Evolutionary conservation across 2,329 filamentous ascomycete species (phyloP).

Genomic region (Thelonectria rubi): DNA sequence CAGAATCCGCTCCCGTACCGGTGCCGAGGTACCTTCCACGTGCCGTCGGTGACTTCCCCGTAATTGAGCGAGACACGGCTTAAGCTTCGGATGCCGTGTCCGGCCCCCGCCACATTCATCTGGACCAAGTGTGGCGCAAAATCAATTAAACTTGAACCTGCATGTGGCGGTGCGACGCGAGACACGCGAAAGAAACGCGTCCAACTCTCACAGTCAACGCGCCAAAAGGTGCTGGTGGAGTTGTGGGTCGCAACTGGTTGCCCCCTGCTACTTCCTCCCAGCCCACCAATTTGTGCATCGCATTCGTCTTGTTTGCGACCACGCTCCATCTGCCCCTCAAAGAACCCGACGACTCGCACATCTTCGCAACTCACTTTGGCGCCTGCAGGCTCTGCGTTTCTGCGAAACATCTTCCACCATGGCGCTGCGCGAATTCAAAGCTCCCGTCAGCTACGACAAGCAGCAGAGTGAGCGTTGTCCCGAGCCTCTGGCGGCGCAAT

Average conservation of each 20-base stretch:
- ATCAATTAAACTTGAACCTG: slow-evolving; percentile 43
- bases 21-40: slow-evolving; percentile 50
- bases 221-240: not conserved
- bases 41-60: slow-evolving; percentile 45
- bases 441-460: slow-evolving; percentile 85
- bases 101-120: slow-evolving; percentile 5
- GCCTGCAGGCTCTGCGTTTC: slow-evolving; percentile 29
- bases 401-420: slow-evolving; percentile 59
- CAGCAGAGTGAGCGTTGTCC: slow-evolving; percentile 75
- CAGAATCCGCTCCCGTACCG: slow-evolving; percentile 35
- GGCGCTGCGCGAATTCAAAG: slow-evolving; percentile 84
- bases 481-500: slow-evolving; percentile 10
- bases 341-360: slow-evolving; percentile 15
- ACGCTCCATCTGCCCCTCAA: slow-evolving; percentile 19
- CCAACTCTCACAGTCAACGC: slow-evolving; percentile 1
- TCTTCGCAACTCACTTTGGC: slow-evolving; percentile 26
- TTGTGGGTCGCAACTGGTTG: slow-evolving; percentile 8
- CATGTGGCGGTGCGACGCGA: slow-evolving; percentile 41
- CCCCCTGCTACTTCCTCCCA: slow-evolving; percentile 44
- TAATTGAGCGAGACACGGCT: slow-evolving; percentile 19
- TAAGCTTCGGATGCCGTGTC: slow-evolving; percentile 21
- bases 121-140: slow-evolving; percentile 28
- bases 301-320: slow-evolving; percentile 34
- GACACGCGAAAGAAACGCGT: slow-evolving; percentile 50
- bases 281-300: slow-evolving; percentile 46